phyloP scores from a whole-genome alignment of 2,329 filamentous ascomycete genomes.

The Coniochaeta sp. region DNA sequence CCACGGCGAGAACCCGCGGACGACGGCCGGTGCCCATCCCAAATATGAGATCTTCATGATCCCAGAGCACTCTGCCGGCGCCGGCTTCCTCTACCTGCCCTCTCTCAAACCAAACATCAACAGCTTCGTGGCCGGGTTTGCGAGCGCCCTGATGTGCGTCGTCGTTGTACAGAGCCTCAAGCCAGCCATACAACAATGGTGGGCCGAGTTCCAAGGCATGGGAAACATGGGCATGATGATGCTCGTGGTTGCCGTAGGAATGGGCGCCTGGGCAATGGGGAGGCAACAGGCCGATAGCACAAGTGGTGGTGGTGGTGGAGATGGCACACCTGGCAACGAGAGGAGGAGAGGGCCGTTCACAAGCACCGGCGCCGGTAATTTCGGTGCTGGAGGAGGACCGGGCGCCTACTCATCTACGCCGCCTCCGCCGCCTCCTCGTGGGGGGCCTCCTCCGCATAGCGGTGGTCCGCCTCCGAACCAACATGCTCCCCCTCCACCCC shows the following conservation, averaged over 20 bases:
- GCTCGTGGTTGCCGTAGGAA: conserved; percentile 64
- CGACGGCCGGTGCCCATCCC: conserved; percentile 56
- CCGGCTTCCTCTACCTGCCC: conserved; percentile 90
- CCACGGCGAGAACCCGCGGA: conserved; percentile 72
- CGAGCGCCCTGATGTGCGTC: conserved; percentile 65
- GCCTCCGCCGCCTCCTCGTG: conserved; percentile 22
- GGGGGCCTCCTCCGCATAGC: conserved; percentile 22
- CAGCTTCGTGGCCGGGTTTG: conserved; percentile 84
- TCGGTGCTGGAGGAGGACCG: conserved; percentile 20
- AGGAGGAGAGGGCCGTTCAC: conserved; percentile 12
- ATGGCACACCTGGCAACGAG: conserved; percentile 10
- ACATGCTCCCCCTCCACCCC: conserved; percentile 11
- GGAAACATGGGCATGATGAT: conserved; percentile 68
- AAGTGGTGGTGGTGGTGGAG: conserved; percentile 9
- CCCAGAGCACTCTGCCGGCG: conserved; percentile 81
- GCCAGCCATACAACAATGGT: conserved; percentile 69
- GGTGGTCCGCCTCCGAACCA: conserved; percentile 20
- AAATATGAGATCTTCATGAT: conserved; percentile 98
- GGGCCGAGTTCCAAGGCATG: conserved; percentile 60
- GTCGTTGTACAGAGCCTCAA: conserved; percentile 66
- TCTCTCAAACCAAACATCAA: conserved; percentile 80
- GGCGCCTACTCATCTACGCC: conserved; percentile 19
- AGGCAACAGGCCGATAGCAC: conserved; percentile 49
- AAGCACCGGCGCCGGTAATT: conserved; percentile 20
- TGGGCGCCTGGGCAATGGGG: conserved; percentile 72